Base-by-base conservation (phyloP, 768 basidiomycete species). In the Lactifluus piperatus region DNA sequence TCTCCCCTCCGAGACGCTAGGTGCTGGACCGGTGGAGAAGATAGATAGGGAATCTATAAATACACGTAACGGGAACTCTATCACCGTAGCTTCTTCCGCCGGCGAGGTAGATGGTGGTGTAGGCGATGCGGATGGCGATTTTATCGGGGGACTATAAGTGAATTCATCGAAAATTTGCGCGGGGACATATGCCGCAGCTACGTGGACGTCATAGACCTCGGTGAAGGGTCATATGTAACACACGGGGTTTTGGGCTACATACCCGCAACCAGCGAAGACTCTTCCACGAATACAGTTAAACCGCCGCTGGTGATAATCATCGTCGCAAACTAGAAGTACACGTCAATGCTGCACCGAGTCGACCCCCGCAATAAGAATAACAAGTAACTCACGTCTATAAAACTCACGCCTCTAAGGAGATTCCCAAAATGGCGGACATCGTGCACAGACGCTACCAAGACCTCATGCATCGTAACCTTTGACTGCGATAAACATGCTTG, bases 21-120 rank as follows among this genome's bases (percentile, higher is more conserved):
- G 72, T 67, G 39, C 76, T 71, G 5, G 72, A 71, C 1, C 90
- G 11, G 92, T 89, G 29, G 95, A 94, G 66, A 94, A 97, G 56
- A 97, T 86, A 66, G 95, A 94, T 32, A 99, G 76, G 66, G 91
- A 94, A 63, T 97, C 93, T 60, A 97, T 80, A 51, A 97, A 73
- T 3, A 85, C 86, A 68, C 83, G 81, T 39, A 99, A 80, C 2
- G 88, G 87, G 56, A 99, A 79, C 70, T 94, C 91, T 66, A 97
- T 88, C 0, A 82, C 78, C 2, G 74, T 73, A 32, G 69, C 63
- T 24, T 57, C 66, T 16, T 67, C 70, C 16, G 64, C 24, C 56
- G 67, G 67, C 18, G 68, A 64, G 7, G 65, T 64, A 7, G 51
- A 58, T 34, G 66, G 53, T 4, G 65, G 52, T 36, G 60, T 60